Evolutionary conservation across 2,329 filamentous ascomycete genomes (phyloP), one percentile per base, ranked within the genome.

Genomic region (Tolypocladium amazonense): DNA sequence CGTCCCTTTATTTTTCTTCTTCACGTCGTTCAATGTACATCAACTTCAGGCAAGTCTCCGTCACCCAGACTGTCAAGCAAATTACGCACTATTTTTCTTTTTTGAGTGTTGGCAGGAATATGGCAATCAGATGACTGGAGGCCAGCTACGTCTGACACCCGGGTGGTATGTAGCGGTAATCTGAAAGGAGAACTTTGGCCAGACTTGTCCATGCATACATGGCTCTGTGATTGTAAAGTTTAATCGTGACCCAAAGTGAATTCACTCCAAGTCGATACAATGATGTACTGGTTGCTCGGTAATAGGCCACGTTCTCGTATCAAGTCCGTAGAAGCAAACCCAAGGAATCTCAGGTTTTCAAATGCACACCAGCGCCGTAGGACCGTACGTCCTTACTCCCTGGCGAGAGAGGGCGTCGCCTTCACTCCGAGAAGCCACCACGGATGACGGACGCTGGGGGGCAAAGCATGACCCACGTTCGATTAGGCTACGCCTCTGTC

Each of bases 1-100:
- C 61, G 41, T 58, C 56, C n/a, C n/a, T n/a, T n/a, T n/a, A n/a
- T n/a, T n/a, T 57, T 56, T 53, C 56, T 55, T 57, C 47, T 58
- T 33, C 57, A 57, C 59, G 57, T 57, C 39, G 45, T 68, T 66
- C 61, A 56, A 38, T 73, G 71, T 73, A 73, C 57, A 70, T 66
- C 70, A 66, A 61, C 59, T 65, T 67, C 65, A 64, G 56, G 47
- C 59, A 63, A 66, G 67, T 67, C 67, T 71, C 62, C 64, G 66
- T 55, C 65, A 64, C 62, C 61, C 65, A 67, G 67, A 65, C 68
- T 68, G 66, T 57, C 54, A 37, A 25, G 35, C 41, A 50, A 43
- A 25, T 56, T 57, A 57, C 43, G 43, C 47, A 47, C 27, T 30
- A 59, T 37, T 53, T 53, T 59, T n/a, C 56, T 56, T 56, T 59